Evolutionary conservation across 1,284 basidiomycete species (phyloP).

Genomic region (Coniferiporia weirii): DNA sequence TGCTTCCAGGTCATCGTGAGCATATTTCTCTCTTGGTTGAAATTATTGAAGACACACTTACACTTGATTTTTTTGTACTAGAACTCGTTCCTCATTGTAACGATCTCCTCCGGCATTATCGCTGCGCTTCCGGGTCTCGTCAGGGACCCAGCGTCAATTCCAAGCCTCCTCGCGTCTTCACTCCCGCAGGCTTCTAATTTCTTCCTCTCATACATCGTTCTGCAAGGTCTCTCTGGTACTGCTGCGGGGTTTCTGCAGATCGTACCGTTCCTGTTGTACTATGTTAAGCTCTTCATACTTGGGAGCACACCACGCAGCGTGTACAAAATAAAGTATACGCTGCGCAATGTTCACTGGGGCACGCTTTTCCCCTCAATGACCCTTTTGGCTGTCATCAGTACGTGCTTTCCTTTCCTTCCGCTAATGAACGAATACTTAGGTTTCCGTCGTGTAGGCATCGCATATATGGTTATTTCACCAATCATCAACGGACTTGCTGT

Average conservation of each 20-base stretch:
- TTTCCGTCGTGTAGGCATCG: constrained; percentile 40
- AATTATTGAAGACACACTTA: background rate
- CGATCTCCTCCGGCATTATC: constrained; percentile 77
- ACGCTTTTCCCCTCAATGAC: constrained; percentile 78
- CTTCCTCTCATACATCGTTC: constrained; percentile 76
- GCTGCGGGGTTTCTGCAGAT: constrained; percentile 80
- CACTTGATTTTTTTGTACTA: constrained; percentile 25
- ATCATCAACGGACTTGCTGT: constrained; percentile 90
- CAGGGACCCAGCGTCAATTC: constrained; percentile 56
- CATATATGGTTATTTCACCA: constrained; percentile 90
- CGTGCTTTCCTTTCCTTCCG: constrained; percentile 28
- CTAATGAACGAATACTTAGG: background rate
- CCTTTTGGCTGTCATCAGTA: constrained; percentile 74
- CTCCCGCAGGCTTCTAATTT: constrained; percentile 87
- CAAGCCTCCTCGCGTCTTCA: constrained; percentile 64
- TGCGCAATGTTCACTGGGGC: constrained; percentile 74
- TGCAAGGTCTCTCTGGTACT: constrained; percentile 71
- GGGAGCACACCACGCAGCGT: constrained; percentile 89
- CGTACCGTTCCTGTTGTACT: constrained; percentile 74
- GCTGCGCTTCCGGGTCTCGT: constrained; percentile 60
- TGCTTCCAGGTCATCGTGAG: constrained; percentile 81
- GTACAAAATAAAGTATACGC: constrained; percentile 71
- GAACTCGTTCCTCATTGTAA: constrained; percentile 89
- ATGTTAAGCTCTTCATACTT: constrained; percentile 79
- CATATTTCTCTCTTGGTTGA: background rate